phyloP scores from a whole-genome alignment of 805 yeast genomes.

The Hanseniaspora mollemarum region DNA sequence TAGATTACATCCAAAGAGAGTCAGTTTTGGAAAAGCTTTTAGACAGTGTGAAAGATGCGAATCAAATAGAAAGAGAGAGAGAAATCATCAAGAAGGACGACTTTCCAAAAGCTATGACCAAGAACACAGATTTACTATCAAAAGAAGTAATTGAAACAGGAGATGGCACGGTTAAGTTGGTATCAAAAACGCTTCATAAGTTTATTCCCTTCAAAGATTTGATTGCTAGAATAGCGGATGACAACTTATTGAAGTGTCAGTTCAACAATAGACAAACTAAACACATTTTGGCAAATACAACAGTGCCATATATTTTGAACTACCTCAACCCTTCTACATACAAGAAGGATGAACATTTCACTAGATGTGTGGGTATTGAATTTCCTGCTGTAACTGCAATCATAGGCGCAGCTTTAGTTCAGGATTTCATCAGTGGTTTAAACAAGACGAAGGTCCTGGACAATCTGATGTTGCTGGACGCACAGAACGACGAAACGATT shows the following conservation, averaged over 20 bases:
- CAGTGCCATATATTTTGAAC: conserved; percentile 35
- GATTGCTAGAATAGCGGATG: conserved; percentile 34
- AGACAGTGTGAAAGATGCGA: conserved; percentile 33
- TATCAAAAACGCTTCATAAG: conserved; percentile 22
- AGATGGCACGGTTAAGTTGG: conserved; percentile 6
- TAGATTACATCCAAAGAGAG: conserved; percentile 60
- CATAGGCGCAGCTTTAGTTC: conserved; percentile 80
- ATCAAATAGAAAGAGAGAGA: conserved; percentile 32
- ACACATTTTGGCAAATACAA: conserved; percentile 39
- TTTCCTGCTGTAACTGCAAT: conserved; percentile 77
- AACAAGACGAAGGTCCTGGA: conserved; percentile 70
- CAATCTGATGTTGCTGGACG: conserved; percentile 69
- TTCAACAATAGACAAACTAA: conserved; percentile 12
- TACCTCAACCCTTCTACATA: conserved; percentile 22
- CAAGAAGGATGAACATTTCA: conserved; percentile 32
- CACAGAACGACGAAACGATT: conserved; percentile 61
- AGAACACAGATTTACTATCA: conserved; percentile 10
- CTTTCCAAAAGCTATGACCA: not conserved
- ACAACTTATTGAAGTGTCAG: conserved; percentile 29
- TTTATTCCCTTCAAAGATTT: conserved; percentile 31
- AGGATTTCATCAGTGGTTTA: conserved; percentile 74
- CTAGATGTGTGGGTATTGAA: conserved; percentile 47
- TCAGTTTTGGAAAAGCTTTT: conserved; percentile 39
- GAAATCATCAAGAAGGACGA: not conserved
- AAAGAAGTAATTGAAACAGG: conserved; percentile 13